Conservation (phyloP, 2,329 filamentous ascomycete genomes). For the Fusarium coicis region DNA sequence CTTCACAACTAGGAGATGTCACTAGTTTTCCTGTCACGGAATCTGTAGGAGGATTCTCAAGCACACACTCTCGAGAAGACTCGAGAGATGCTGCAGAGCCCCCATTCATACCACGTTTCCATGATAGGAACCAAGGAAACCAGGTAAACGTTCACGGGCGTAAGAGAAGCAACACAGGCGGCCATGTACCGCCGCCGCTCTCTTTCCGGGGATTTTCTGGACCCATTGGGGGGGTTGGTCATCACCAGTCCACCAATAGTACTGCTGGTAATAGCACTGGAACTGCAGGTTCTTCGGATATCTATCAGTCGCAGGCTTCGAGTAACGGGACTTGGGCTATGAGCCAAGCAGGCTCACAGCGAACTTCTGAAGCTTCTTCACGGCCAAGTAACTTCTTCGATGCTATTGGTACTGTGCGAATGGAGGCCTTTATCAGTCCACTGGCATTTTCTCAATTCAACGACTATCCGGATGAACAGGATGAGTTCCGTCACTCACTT, state of each 20-base stretch:
- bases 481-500: conserved; percentile 60
- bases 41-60: conserved; percentile 51
- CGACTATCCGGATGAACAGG: conserved; percentile 60
- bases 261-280: conserved; percentile 66
- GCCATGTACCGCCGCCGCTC: conserved; percentile 74
- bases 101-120: conserved; percentile 77
- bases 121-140: conserved; percentile 64
- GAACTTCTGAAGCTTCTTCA: conserved; percentile 67
- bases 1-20: conserved; percentile 51
- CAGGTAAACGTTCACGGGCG: conserved; percentile 71
- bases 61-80: conserved; percentile 56
- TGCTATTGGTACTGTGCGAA: conserved; percentile 88
- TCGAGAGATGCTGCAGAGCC: conserved; percentile 74
- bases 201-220: conserved; percentile 84
- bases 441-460: conserved; percentile 61
- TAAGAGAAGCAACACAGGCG: conserved; percentile 90
- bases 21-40: conserved; percentile 54
- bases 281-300: conserved; percentile 70
- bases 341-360: conserved; percentile 58
- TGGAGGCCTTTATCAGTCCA: conserved; percentile 93
- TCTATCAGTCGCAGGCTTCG: conserved; percentile 66
- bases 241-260: conserved; percentile 64
- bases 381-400: conserved; percentile 78
- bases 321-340: conserved; percentile 57
- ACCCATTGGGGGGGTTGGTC: conserved; percentile 54